Percentiles rank a stretch among this genome's conserved stretches.
Evolutionary conservation across 1,139 yeast genomes (phyloP).

Genomic region (Kluyveromyces marxianus): DNA sequence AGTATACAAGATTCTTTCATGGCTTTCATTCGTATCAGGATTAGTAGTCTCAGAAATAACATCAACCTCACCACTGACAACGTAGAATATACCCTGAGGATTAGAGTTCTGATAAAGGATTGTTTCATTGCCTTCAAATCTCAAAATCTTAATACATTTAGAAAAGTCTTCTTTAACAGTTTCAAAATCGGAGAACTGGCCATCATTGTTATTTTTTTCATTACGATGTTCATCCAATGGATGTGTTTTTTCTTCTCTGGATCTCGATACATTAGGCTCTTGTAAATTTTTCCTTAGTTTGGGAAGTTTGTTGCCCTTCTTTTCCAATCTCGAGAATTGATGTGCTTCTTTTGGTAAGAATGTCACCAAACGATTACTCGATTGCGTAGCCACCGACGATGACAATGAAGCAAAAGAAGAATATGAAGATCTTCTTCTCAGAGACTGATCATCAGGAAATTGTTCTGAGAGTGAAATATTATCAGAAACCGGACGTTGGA

Average conservation of each 20-base stretch:
- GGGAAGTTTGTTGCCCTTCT: not conserved
- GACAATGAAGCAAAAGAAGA: slow-evolving; percentile 12
- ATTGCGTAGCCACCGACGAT: slow-evolving; percentile 16
- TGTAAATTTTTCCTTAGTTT: not conserved
- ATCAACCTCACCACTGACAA: slow-evolving; percentile 69
- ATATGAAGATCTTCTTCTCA: slow-evolving; percentile 12
- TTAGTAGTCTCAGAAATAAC: slow-evolving; percentile 37
- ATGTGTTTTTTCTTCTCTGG: slow-evolving; percentile 4
- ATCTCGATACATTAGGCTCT: not conserved
- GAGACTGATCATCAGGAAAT: not conserved
- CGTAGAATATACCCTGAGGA: slow-evolving; percentile 69
- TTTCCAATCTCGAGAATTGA: slow-evolving; percentile 4
- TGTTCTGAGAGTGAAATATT: slow-evolving; percentile 4
- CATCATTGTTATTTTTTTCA: not conserved
- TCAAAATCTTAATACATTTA: slow-evolving; percentile 49
- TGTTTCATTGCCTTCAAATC: slow-evolving; percentile 45
- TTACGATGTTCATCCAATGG: slow-evolving; percentile 5
- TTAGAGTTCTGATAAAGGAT: slow-evolving; percentile 59
- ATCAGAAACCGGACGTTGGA: slow-evolving; percentile 19
- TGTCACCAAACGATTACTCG: slow-evolving; percentile 15
- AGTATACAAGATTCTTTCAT: slow-evolving; percentile 43
- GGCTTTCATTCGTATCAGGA: slow-evolving; percentile 14
- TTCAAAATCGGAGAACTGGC: slow-evolving; percentile 35
- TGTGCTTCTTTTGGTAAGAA: slow-evolving; percentile 24
- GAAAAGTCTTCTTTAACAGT: slow-evolving; percentile 60